Evolutionary conservation across 768 basidiomycete species (phyloP).

Genomic region (Amanita brunnescens): DNA sequence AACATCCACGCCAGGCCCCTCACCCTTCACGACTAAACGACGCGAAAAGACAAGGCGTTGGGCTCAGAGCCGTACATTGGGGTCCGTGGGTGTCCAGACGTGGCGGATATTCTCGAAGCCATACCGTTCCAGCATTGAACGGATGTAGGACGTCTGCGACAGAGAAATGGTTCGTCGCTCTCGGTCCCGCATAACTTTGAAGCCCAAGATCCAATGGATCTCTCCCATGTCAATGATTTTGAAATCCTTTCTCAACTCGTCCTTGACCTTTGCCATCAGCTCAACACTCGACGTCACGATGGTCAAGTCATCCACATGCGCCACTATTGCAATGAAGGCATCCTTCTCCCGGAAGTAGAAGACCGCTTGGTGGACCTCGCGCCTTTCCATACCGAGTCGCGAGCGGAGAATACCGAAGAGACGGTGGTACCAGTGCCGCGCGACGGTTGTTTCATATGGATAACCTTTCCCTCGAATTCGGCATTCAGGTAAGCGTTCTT

Average conservation of each 20-base stretch:
- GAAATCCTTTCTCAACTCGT: constrained; percentile 11
- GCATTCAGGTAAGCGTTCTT: background rate
- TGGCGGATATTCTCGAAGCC: constrained; percentile 7
- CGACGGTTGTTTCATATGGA: constrained; percentile 10
- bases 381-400: constrained; percentile 12
- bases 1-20: no score
- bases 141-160: constrained; percentile 22
- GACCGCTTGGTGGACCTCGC: constrained; percentile 16
- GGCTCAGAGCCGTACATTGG: no score
- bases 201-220: constrained; percentile 22
- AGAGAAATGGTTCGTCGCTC: constrained; percentile 9
- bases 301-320: constrained; percentile 18
- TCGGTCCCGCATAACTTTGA: constrained; percentile 13
- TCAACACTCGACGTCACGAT: constrained; percentile 9
- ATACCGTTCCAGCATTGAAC: constrained; percentile 19
- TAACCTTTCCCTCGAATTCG: background rate
- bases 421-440: constrained; percentile 6
- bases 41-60: no score
- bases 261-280: constrained; percentile 13
- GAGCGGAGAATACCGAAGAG: constrained; percentile 13
- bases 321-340: constrained; percentile 13
- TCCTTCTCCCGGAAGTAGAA: constrained; percentile 11
- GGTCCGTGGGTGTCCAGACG: background rate
- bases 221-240: constrained; percentile 21
- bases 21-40: no score